These are phyloP conservation scores for Arxiozyma slooffiae DNA, from an alignment of 1,139 yeast species.

Conservation along the genomic window DNA sequence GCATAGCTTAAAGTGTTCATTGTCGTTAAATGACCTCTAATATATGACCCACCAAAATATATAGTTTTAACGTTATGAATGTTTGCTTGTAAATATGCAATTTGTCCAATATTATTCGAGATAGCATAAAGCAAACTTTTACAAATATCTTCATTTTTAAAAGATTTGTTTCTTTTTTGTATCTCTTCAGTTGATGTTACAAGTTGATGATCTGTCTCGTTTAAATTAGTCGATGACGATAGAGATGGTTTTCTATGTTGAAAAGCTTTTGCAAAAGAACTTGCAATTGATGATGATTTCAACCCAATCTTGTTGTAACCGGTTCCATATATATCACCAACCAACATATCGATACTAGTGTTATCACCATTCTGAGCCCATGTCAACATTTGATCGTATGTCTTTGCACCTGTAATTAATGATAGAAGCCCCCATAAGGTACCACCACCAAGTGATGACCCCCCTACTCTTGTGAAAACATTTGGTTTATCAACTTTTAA, in stretches of 20 bases:
- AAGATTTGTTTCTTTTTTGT: conserved; percentile 18
- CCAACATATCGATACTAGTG: conserved; percentile 84
- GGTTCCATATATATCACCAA: conserved; percentile 91
- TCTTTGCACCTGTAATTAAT: conserved; percentile 73
- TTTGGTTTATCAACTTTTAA: conserved; percentile 73
- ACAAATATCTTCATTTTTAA: conserved; percentile 60
- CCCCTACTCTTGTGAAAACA: conserved; percentile 75
- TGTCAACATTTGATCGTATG: conserved; percentile 88
- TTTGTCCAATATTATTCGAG: conserved; percentile 92
- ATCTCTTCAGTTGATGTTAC: conserved; percentile 21
- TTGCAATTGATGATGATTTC: conserved; percentile 83
- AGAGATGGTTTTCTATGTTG: conserved; percentile 39
- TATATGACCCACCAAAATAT: conserved; percentile 94
- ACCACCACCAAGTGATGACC: conserved; percentile 97
- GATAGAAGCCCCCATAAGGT: conserved; percentile 93
- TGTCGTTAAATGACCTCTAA: conserved; percentile 89
- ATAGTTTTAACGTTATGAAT: conserved; percentile 73
- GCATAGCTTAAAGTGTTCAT: conserved; percentile 91
- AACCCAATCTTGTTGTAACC: conserved; percentile 85
- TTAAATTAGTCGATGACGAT: neutral
- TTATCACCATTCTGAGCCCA: conserved; percentile 88
- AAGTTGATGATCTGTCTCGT: neutral
- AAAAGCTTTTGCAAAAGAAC: conserved; percentile 95
- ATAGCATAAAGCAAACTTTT: conserved; percentile 78
- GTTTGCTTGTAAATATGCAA: conserved; percentile 89